Conservation (phyloP, 768 basidiomycete species). For the Suillus tomentosus region DNA sequence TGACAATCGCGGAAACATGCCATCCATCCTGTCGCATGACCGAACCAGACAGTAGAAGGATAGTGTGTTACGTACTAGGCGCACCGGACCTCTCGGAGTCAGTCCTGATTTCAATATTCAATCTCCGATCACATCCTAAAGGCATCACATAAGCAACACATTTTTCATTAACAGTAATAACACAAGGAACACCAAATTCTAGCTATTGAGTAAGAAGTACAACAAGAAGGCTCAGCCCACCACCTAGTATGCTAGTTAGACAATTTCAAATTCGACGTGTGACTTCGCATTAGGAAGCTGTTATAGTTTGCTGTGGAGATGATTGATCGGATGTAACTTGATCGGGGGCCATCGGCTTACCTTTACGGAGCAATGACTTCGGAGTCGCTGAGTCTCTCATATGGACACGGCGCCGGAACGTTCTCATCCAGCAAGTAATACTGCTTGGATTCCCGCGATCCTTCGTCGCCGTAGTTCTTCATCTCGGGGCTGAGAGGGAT, state of each 20-base stretch:
- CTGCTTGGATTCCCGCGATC: slow-evolving; percentile 24
- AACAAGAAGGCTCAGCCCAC: neutral
- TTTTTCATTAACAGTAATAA: no score
- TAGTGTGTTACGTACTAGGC: no score
- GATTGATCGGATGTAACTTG: neutral
- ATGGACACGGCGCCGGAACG: slow-evolving; percentile 23
- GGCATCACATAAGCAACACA: no score
- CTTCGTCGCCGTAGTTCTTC: slow-evolving; percentile 25
- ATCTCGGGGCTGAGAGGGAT: slow-evolving; percentile 25
- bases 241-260: neutral
- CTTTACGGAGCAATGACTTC: slow-evolving; percentile 12
- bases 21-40: no score
- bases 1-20: neutral
- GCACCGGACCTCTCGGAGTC: no score
- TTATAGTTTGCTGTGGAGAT: slow-evolving; percentile 1
- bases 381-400: slow-evolving; percentile 14
- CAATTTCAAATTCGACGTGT: neutral
- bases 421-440: slow-evolving; percentile 27
- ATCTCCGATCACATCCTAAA: no score
- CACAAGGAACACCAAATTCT: no score
- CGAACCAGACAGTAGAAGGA: no score
- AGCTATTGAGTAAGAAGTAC: neutral
- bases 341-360: neutral
- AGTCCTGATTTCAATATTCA: no score
- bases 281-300: slow-evolving; percentile 12